These are phyloP conservation scores for Pythium volutum DNA, from an alignment of 352 stramenopile species.

Conservation along the genomic window DNA sequence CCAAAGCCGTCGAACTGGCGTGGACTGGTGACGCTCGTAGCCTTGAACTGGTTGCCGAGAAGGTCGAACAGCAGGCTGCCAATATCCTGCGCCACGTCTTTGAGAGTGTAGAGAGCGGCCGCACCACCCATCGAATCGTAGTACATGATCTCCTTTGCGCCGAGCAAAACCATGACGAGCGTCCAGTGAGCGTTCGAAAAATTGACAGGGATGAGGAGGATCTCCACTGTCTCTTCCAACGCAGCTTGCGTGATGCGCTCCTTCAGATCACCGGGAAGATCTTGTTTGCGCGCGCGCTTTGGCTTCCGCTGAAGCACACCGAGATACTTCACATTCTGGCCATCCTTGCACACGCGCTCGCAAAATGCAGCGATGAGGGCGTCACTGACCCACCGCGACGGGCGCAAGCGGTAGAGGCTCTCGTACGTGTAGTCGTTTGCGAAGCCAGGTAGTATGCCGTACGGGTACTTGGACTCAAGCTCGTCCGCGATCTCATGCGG, in stretches of 20 bases:
- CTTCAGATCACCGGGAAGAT: background rate
- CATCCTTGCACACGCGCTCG: background rate
- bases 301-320: background rate
- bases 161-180: background rate
- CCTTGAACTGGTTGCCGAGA: background rate
- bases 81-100: background rate
- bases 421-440: background rate
- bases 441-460: background rate
- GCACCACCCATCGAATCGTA: constrained; percentile 1
- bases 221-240: background rate
- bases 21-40: background rate
- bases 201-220: background rate
- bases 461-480: constrained; percentile 4
- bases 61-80: background rate
- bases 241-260: background rate
- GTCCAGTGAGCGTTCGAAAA: constrained; percentile 9
- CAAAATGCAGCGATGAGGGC: constrained; percentile 2
- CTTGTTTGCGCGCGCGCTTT: background rate
- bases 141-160: background rate
- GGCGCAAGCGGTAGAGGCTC: background rate
- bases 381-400: background rate
- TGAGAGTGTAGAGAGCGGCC: background rate
- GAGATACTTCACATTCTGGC: background rate
- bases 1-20: constrained; percentile 7
- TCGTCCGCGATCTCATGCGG: background rate